phyloP scores from a whole-genome alignment of 257 asterid species.

The Solanum chilense region DNA sequence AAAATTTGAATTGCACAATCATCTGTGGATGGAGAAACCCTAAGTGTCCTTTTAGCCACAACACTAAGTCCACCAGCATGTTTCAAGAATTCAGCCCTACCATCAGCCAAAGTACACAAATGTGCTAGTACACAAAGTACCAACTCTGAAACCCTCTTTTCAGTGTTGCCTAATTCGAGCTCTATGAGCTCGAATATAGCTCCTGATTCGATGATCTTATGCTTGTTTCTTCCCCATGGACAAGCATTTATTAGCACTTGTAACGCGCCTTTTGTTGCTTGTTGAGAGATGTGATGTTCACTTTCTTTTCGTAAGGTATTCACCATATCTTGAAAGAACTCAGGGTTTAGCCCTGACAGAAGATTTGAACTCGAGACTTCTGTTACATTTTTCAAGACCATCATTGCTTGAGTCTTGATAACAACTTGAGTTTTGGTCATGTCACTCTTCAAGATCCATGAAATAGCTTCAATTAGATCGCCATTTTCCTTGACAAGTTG shows the following conservation, averaged over 20 bases:
- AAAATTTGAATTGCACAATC: slow-evolving; percentile 40
- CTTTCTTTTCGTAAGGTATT: neutral
- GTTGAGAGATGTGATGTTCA: neutral
- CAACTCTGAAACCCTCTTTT: slow-evolving; percentile 33
- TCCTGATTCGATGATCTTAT: slow-evolving; percentile 29
- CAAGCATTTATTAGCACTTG: slow-evolving; percentile 24
- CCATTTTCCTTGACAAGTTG: slow-evolving; percentile 9
- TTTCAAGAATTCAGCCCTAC: slow-evolving; percentile 47
- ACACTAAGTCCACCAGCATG: slow-evolving; percentile 48
- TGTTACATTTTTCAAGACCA: slow-evolving; percentile 8
- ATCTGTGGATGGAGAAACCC: slow-evolving; percentile 31
- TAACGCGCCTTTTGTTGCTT: slow-evolving; percentile 22
- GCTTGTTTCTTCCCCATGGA: slow-evolving; percentile 34
- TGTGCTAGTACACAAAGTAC: slow-evolving; percentile 30
- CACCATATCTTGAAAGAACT: slow-evolving; percentile 13
- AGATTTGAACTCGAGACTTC: neutral
- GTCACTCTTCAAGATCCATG: slow-evolving; percentile 21
- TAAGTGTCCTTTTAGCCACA: slow-evolving; percentile 32
- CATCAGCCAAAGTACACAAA: slow-evolving; percentile 45
- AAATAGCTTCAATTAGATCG: slow-evolving; percentile 19
- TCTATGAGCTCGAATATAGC: slow-evolving; percentile 30
- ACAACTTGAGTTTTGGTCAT: neutral
- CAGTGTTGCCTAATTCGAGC: slow-evolving; percentile 18
- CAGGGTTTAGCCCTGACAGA: slow-evolving; percentile 14
- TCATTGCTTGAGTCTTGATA: slow-evolving; percentile 21